phyloP scores from a whole-genome alignment of 202 grass and related monocot genomes.

The Thinopyrum obtusiflorum region DNA sequence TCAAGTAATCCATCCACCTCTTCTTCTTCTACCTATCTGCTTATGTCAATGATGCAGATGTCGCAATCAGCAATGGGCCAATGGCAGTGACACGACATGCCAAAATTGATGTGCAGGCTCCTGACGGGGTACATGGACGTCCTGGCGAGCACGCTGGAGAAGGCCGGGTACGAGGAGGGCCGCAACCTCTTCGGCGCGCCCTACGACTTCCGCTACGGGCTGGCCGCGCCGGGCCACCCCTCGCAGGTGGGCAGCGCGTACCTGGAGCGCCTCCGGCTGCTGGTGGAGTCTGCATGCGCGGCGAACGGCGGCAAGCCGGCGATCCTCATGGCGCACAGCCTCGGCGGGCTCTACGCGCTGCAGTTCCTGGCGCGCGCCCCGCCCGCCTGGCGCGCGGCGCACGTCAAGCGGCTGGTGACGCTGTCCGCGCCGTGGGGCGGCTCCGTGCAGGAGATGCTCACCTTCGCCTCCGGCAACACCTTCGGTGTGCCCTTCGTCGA shows the following conservation, averaged over 20 bases:
- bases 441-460: conserved; percentile 79
- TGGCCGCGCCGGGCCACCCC: conserved; percentile 64
- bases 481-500: conserved; percentile 77
- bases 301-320: conserved; percentile 52
- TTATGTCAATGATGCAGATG: no score
- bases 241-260: conserved; percentile 55
- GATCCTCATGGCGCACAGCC: conserved; percentile 82
- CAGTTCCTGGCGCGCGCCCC: conserved; percentile 65
- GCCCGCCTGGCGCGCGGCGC: conserved; percentile 41
- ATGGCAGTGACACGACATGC: not conserved
- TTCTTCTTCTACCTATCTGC: not conserved
- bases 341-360: conserved; percentile 76
- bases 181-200: conserved; percentile 72
- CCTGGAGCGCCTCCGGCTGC: conserved; percentile 52
- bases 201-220: conserved; percentile 90
- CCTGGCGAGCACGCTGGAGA: conserved; percentile 62
- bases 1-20: conserved; percentile 48
- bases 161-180: conserved; percentile 66
- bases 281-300: conserved; percentile 57
- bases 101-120: conserved; percentile 27
- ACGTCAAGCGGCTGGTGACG: conserved; percentile 65
- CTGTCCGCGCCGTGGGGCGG: conserved; percentile 80
- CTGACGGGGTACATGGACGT: conserved; percentile 78
- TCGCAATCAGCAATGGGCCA: not conserved
- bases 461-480: conserved; percentile 81